Conservation (phyloP, 129 eudicot genomes). For the Ambrosia trifida region DNA sequence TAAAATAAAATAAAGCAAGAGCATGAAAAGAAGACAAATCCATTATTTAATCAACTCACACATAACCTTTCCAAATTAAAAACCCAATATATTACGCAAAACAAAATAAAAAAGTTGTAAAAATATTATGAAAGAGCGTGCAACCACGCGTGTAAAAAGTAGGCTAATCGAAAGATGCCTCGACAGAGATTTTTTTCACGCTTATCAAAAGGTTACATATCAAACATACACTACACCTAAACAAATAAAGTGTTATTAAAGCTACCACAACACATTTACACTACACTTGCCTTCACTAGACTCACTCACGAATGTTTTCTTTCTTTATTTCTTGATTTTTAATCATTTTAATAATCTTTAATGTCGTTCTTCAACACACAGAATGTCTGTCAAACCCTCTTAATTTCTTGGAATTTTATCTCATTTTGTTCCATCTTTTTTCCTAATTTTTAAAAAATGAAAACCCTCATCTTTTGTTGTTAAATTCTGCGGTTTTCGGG, state of each 20-base stretch:
- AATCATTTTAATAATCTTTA: not conserved
- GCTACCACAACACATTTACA: constrained; percentile 4
- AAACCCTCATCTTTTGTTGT: constrained; percentile 18
- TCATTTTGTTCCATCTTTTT: not conserved
- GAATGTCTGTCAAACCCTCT: constrained; percentile 5
- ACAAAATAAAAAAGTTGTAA: constrained; percentile 1
- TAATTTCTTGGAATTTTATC: not conserved
- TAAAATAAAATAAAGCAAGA: not conserved
- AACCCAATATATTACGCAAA: not conserved
- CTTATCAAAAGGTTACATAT: constrained; percentile 40
- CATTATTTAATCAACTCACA: constrained; percentile 17
- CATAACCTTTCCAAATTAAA: constrained; percentile 7
- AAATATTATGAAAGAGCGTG: constrained; percentile 40
- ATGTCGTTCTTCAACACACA: not conserved
- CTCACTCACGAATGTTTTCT: constrained; percentile 25
- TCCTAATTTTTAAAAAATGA: constrained; percentile 12
- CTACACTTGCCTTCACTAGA: constrained; percentile 23
- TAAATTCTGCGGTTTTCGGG: not conserved
- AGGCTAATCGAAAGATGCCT: constrained; percentile 42
- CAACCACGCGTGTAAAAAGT: constrained; percentile 49
- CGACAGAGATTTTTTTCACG: constrained; percentile 46
- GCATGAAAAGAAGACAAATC: constrained; percentile 34
- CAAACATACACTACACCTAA: constrained; percentile 14
- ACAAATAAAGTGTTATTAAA: constrained; percentile 34
- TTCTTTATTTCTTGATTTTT: not conserved